phyloP scores from a whole-genome alignment of 2,329 filamentous ascomycete genomes.

The Truncatella angustata region DNA sequence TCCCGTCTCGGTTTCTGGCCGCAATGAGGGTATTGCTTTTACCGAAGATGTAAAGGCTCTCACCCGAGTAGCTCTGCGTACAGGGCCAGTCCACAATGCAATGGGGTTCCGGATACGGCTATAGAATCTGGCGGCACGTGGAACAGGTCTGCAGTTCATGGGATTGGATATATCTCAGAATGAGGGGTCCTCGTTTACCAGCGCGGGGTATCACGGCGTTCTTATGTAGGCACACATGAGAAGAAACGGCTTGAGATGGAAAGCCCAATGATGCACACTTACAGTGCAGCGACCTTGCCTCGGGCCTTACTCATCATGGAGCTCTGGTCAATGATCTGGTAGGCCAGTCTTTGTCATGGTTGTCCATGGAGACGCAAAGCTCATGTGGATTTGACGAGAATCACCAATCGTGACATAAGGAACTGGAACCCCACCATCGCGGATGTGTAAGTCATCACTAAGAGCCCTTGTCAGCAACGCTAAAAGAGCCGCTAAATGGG shows the following conservation, averaged over 20 bases:
- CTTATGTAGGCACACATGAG: too few species aligned
- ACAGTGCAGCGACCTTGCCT: not conserved
- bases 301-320: not conserved
- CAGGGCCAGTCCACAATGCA: not conserved
- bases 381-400: not conserved
- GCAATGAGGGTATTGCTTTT: not conserved
- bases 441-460: slow-evolving; percentile 15
- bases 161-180: not conserved
- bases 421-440: not conserved
- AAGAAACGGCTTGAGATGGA: not conserved
- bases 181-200: slow-evolving; percentile 7
- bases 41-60: not conserved
- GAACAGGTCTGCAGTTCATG: slow-evolving; percentile 17
- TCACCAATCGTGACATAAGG: slow-evolving; percentile 14
- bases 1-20: slow-evolving; percentile 10
- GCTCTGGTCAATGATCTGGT: too few species aligned
- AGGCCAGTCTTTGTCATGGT: slow-evolving; percentile 21
- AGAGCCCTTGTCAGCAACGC: slow-evolving; percentile 4
- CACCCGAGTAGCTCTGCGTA: too few species aligned
- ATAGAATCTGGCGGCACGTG: slow-evolving; percentile 8
- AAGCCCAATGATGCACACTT: not conserved
- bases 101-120: not conserved
- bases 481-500: not conserved
- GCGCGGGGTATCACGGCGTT: not conserved
- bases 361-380: not conserved